Conservation (phyloP, 768 basidiomycete species). For the Myochromella boudieri region DNA sequence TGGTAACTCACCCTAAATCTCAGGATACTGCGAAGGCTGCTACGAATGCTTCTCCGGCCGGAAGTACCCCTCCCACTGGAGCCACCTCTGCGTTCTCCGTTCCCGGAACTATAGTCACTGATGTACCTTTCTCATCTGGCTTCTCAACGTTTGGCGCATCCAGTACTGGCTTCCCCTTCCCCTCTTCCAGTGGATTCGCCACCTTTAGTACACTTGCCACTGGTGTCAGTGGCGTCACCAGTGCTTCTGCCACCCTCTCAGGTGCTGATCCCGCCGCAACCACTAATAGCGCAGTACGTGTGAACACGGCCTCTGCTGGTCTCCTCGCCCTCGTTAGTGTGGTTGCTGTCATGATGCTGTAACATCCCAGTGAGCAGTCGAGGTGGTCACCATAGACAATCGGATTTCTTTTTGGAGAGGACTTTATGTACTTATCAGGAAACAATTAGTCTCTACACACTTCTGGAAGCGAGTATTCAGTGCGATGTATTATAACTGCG, state of each 20-base stretch:
- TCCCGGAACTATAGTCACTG: no score
- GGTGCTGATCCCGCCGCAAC: no score
- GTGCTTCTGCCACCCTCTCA: neutral
- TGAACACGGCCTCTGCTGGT: constrained; percentile 33
- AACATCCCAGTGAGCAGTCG: no score
- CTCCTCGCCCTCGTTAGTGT: constrained; percentile 31
- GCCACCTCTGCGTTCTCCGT: no score
- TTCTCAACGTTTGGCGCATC: no score
- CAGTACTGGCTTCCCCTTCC: neutral
- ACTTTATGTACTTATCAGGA: neutral
- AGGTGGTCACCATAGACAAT: neutral
- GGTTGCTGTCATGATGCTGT: constrained; percentile 32
- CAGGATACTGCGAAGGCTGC: no score
- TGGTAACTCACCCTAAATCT: no score
- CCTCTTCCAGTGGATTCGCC: neutral
- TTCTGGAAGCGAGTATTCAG: neutral
- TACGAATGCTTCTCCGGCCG: no score
- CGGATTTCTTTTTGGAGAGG: neutral
- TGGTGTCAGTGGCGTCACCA: neutral
- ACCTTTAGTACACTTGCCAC: no score
- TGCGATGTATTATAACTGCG: neutral
- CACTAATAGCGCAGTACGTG: constrained; percentile 17
- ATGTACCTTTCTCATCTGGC: no score
- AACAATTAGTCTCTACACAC: neutral
- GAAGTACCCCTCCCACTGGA: no score